These are phyloP conservation scores for Aspergillus ochraceus DNA, from an alignment of 2,329 filamentous ascomycete genomes.

Conservation along the genomic window DNA sequence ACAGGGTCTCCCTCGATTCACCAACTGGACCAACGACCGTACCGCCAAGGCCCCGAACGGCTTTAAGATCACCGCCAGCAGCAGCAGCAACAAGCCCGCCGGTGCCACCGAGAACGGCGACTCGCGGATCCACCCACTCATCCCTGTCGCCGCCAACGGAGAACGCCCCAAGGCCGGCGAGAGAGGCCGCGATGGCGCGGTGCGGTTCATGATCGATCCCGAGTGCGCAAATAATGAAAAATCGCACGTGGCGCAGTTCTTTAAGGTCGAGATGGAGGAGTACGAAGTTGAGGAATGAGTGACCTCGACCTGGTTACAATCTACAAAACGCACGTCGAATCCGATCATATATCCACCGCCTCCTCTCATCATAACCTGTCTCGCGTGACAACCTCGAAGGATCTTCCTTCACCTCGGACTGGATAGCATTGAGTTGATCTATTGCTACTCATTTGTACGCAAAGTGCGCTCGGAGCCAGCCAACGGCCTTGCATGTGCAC, in stretches of 20 bases:
- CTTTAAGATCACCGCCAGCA: constrained; percentile 6
- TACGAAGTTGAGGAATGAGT: constrained; percentile 42
- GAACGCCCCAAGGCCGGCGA: constrained; percentile 46
- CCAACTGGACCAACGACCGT: constrained; percentile 50
- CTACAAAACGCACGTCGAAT: neutral
- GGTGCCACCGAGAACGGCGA: neutral
- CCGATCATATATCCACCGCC: neutral
- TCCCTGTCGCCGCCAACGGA: constrained; percentile 46
- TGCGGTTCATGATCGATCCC: constrained; percentile 85
- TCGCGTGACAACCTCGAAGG: neutral
- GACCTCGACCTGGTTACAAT: neutral
- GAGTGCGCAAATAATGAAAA: constrained; percentile 73
- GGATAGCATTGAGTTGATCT: too few species aligned
- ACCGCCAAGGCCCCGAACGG: constrained; percentile 20
- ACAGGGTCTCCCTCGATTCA: constrained; percentile 62
- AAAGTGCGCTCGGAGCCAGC: too few species aligned
- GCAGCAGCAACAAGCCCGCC: constrained; percentile 16
- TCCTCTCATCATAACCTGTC: neutral
- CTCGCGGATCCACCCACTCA: constrained; percentile 39
- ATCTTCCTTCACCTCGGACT: too few species aligned
- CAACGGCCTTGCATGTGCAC: too few species aligned
- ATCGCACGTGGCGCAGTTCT: constrained; percentile 65
- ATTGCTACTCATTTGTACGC: neutral
- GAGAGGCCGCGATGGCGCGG: constrained; percentile 66
- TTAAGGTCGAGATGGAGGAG: constrained; percentile 74